Base-by-base conservation (phyloP, 208 protist genomes). In the Strigomonas culicis region DNA sequence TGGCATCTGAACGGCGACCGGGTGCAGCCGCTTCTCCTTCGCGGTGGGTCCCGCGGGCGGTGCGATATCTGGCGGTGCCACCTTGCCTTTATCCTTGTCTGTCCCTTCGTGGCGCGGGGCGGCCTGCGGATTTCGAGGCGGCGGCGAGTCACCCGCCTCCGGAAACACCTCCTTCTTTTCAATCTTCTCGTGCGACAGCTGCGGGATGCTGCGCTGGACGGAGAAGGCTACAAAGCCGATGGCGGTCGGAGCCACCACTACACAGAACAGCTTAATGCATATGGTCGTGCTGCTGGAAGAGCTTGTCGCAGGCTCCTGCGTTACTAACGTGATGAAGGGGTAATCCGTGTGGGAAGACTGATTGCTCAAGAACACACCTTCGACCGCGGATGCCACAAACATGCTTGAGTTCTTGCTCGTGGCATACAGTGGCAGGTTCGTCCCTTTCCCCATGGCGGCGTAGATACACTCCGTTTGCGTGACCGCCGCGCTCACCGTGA, bases 191-290 rank as follows among this genome's bases (percentile, higher is more conserved):
- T 66, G 73, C 3, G 55, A 67, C 28, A 91, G 71, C 27, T 60
- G 72, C 0, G 84, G 84, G 31, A 88, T 73, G 39, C 62, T 78
- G 34, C 82, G 85, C 70, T 86, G 81, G 8, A 92, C 30, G 15
- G 85, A 92, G 70, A 92, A 92, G 65, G 73, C 75, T 30, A 92
- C 85, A 25, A 92, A 79, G 60, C 78, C 85, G 13, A 80, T 57
- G 24, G 70, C 66, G 15, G 76, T 80, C 28, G 81, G 86, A 1
- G 72, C 63, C 30, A 89, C 74, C 15, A 88, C 68, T 21, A 84
- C 72, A 39, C 79, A 88, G 55, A 80, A 83, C 13, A 84, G 72
- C 6, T 71, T 66, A 51, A 84, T 81, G 44, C 77, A 79, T n/a
- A 75, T 68, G 24, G 46, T 31, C 0, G 69, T 58, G 41, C 63